A percentile compares a stretch with the other conserved stretches of the same genome.
Evolutionary conservation across 345 rosid genomes (phyloP).

Genomic region (Euphorbia peplus): DNA sequence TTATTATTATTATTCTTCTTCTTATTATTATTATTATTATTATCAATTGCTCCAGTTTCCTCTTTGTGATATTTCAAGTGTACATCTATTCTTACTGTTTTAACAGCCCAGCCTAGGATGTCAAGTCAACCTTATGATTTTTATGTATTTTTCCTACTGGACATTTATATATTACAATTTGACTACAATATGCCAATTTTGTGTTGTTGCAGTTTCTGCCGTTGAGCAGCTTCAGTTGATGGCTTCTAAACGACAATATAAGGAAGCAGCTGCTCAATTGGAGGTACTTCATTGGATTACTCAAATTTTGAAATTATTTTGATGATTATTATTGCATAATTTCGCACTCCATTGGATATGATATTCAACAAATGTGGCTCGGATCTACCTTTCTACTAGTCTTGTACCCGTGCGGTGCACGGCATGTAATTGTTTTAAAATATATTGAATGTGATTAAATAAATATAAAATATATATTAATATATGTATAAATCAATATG

Average conservation of each 20-base stretch:
- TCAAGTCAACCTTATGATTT: slow-evolving; percentile 1
- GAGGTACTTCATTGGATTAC: slow-evolving; percentile 53
- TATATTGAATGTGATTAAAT: too few species aligned
- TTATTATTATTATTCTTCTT: too few species aligned
- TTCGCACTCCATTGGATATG: neutral
- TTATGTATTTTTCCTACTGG: neutral
- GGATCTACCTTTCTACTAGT: neutral
- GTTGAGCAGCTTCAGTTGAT: slow-evolving; percentile 97
- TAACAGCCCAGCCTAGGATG: neutral
- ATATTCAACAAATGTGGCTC: neutral
- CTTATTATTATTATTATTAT: too few species aligned
- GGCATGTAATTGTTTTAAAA: too few species aligned
- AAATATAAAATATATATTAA: too few species aligned
- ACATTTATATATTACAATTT: slow-evolving; percentile 12
- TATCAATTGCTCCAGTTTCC: neutral
- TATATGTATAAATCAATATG: too few species aligned
- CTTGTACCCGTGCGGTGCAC: too few species aligned
- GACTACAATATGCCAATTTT: slow-evolving; percentile 24
- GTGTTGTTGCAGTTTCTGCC: slow-evolving; percentile 74
- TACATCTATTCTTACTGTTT: neutral
- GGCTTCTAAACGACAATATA: slow-evolving; percentile 97
- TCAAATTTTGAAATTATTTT: neutral
- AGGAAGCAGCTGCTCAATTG: slow-evolving; percentile 96
- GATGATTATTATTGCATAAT: neutral
- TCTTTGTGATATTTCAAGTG: neutral